Conservation (phyloP, 176 grass and related monocot species). For the Oryza longistaminata region DNA sequence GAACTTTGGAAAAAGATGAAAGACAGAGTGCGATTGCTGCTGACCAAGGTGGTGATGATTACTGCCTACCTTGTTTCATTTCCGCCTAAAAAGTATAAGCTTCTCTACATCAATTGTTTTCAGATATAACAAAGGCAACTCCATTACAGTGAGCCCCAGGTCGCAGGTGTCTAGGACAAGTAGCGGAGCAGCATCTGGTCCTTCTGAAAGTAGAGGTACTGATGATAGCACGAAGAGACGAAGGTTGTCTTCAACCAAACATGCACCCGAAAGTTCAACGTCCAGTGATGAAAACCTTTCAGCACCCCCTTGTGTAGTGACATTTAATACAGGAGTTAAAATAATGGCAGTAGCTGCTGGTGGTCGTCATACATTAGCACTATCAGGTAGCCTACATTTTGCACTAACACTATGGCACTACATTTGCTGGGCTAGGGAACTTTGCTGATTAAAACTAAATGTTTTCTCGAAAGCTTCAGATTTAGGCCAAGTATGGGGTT, state of each 20-base stretch:
- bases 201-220: conserved; percentile 70
- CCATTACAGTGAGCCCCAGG: conserved; percentile 85
- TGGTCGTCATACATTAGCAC: conserved; percentile 93
- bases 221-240: conserved; percentile 87
- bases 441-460: conserved; percentile 31
- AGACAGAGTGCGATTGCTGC: conserved; percentile 35
- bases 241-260: conserved; percentile 80
- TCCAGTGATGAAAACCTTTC: conserved; percentile 89
- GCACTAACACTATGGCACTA: not conserved
- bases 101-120: conserved; percentile 45
- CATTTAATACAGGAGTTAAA: conserved; percentile 78
- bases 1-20: conserved; percentile 79
- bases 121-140: conserved; percentile 54
- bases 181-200: conserved; percentile 56
- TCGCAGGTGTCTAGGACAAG: conserved; percentile 73
- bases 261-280: conserved; percentile 76
- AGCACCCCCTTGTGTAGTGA: conserved; percentile 81
- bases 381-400: conserved; percentile 79
- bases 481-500: conserved; percentile 97
- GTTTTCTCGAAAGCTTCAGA: conserved; percentile 71
- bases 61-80: conserved; percentile 11
- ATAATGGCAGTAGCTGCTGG: conserved; percentile 85
- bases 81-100: conserved; percentile 40
- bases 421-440: conserved; percentile 14
- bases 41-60: conserved; percentile 70